Percentiles rank a stretch among this genome's conserved stretches.
These are phyloP conservation scores for Cladosporium colombiae DNA, from an alignment of 2,329 filamentous ascomycete genomes.

Conservation along the genomic window DNA sequence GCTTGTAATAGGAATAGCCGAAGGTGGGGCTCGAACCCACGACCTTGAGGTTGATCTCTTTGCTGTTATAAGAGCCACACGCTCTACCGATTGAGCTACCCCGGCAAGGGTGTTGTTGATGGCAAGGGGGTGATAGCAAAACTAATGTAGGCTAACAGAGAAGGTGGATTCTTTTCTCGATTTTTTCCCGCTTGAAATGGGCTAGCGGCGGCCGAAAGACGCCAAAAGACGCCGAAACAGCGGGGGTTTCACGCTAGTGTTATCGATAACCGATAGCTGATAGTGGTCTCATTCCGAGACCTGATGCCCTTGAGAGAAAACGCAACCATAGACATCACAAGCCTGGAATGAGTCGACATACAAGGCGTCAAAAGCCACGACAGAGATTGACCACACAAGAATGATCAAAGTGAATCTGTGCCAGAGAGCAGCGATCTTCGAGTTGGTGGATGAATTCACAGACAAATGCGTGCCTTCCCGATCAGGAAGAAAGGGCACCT, in stretches of 20 bases:
- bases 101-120: constrained; percentile 35
- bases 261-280: not conserved
- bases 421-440: not conserved
- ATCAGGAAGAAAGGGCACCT: not conserved
- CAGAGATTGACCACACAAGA: not conserved
- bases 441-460: not conserved
- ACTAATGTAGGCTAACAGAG: not conserved
- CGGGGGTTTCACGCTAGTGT: not conserved
- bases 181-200: not conserved
- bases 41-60: constrained; percentile 10
- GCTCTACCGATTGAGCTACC: constrained; percentile 57
- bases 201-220: not conserved
- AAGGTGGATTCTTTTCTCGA: not conserved
- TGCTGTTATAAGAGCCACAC: constrained; percentile 50
- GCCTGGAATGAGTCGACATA: not conserved
- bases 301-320: not conserved
- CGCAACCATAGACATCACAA: not conserved
- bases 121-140: not conserved
- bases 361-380: too few species aligned
- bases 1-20: constrained; percentile 6
- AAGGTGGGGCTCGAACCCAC: constrained; percentile 9
- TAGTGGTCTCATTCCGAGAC: too few species aligned
- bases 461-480: not conserved
- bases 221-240: not conserved
- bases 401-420: not conserved